Percentiles rank a stretch among this genome's conserved stretches.
Conservation (phyloP, 106 monocot genomes). For the Dioscorea zingiberensis region DNA sequence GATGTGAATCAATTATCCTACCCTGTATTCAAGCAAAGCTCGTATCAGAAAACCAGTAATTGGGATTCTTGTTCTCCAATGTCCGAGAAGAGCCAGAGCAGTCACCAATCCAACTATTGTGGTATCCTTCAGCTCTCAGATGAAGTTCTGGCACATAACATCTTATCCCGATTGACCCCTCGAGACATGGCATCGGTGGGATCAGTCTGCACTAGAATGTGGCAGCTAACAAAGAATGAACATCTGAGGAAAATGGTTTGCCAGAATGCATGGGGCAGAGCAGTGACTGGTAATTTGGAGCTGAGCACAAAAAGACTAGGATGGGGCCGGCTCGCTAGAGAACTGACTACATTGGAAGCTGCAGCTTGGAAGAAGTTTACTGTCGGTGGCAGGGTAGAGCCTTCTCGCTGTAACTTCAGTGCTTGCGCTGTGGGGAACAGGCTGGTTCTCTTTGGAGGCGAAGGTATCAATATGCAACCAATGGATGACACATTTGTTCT, state of each 20-base stretch:
- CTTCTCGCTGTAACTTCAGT: conserved; percentile 91
- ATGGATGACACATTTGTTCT: conserved; percentile 97
- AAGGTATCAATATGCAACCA: conserved; percentile 91
- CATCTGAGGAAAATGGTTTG: conserved; percentile 79
- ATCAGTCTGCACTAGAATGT: conserved; percentile 77
- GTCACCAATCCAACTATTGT: conserved; percentile 21
- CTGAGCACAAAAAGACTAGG: conserved; percentile 51
- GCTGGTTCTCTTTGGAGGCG: conserved; percentile 91
- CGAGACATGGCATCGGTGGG: conserved; percentile 85
- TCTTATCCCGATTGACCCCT: conserved; percentile 72
- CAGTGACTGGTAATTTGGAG: conserved; percentile 64
- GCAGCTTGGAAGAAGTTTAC: conserved; percentile 87
- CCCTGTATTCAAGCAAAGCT: conserved; percentile 69
- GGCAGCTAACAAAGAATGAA: conserved; percentile 77
- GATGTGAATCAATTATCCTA: conserved; percentile 64
- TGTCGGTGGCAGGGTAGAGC: conserved; percentile 74
- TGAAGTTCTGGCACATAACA: conserved; percentile 88
- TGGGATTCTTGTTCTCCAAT: conserved; percentile 8
- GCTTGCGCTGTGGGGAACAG: conserved; percentile 87
- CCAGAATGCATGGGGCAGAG: conserved; percentile 89
- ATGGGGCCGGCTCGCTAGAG: conserved; percentile 86
- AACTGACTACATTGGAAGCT: conserved; percentile 85
- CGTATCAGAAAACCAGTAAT: conserved; percentile 21
- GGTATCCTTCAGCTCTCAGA: conserved; percentile 78
- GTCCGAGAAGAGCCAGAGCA: conserved; percentile 14